Base-by-base conservation (phyloP, 129 eudicot genomes). In the Silybum marianum region DNA sequence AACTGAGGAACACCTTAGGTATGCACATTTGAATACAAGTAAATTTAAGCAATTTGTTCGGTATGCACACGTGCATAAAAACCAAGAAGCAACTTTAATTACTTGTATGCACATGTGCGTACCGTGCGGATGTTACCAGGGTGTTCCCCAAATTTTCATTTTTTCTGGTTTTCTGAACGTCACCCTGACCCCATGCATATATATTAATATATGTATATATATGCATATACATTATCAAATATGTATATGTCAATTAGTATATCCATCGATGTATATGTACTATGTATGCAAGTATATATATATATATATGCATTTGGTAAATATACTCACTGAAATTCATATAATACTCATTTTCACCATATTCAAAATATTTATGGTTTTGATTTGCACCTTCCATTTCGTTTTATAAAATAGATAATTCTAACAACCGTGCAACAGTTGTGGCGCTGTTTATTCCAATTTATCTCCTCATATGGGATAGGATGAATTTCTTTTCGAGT, bases 391-490 rank as follows among this genome's bases (percentile, higher is more conserved):
- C 23, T 58, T 58, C 66, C 66, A 10, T 9, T 58, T 1, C 19
- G 10, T 22, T 48, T 14, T 32, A 74, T 36, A 11, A 22, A 74
- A 18, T 38, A 51, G 10, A 68, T 26, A 12, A 32, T 70, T 71
- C 30, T 68, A 78, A 78, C 48, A 13, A 90, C 95, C 88, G 88
- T 82, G 69, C 97, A 89, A 78, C 93, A 91, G 25, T 89, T 78
- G 68, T 91, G 97, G 25, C 97, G 91, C 18, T 91, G 92, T 82
- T 87, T 82, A 82, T 91, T 91, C 97, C 97, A 91, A 18, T 82
- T 69, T 5, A 89, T 89, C 68, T 86, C 32, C 30, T 89, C 78
- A 70, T 89, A 91, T 9, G 91, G 89, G 23, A 86, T 82, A 16
- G 83, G 78, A 68, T 91, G 88, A 73, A 91, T 89, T 88, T 91